These are phyloP conservation scores for Sabuloglossum arenarium DNA, from an alignment of 495 filamentous ascomycete genomes.

Conservation along the genomic window DNA sequence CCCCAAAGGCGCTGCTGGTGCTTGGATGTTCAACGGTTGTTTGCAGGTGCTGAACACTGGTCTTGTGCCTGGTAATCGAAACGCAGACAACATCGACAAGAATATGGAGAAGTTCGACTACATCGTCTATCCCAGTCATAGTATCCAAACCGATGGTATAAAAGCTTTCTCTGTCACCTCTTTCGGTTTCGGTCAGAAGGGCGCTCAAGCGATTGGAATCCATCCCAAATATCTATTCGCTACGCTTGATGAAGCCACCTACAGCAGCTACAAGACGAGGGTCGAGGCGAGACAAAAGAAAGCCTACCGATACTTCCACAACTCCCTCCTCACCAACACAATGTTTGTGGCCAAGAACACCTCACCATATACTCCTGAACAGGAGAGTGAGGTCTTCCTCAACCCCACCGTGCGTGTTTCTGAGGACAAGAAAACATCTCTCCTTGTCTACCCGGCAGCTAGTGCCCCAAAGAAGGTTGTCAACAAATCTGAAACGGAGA, in stretches of 20 bases:
- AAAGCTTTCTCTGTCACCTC: constrained; percentile 98
- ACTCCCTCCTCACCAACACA: constrained; percentile 87
- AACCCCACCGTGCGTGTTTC: constrained; percentile 84
- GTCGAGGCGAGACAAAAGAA: constrained; percentile 89
- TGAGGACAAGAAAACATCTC: constrained; percentile 60
- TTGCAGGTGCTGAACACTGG: constrained; percentile 86
- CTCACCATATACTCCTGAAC: constrained; percentile 74
- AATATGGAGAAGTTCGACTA: constrained; percentile 94
- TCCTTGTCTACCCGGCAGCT: constrained; percentile 47
- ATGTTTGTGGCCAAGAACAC: constrained; percentile 90
- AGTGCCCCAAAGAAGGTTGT: constrained; percentile 31
- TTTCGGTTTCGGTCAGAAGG: constrained; percentile 98
- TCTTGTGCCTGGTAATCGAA: constrained; percentile 89
- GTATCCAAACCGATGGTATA: constrained; percentile 91
- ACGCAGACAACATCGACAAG: constrained; percentile 93
- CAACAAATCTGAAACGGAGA: constrained; percentile 29
- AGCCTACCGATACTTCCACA: constrained; percentile 95
- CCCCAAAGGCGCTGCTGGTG: constrained; percentile 96
- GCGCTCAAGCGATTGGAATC: constrained; percentile 89
- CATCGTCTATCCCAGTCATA: constrained; percentile 88
- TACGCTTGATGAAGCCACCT: constrained; percentile 72
- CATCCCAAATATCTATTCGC: constrained; percentile 93
- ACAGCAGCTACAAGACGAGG: constrained; percentile 62
- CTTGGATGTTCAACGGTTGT: constrained; percentile 98
- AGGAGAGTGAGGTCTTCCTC: constrained; percentile 70